Evolutionary conservation across 768 basidiomycete species (phyloP).

Genomic region (Sporobolomyces pararoseus): DNA sequence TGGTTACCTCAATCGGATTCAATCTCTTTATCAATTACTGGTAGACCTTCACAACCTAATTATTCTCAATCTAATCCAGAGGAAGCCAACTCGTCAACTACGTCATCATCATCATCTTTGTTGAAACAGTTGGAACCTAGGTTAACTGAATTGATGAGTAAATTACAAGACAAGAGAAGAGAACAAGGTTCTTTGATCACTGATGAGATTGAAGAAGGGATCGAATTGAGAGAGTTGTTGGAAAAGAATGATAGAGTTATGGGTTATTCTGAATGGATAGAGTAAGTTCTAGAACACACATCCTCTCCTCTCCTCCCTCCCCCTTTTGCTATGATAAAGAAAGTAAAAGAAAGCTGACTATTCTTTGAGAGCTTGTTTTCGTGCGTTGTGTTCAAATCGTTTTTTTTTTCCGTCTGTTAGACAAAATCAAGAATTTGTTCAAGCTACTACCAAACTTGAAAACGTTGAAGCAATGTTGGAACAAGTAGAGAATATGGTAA

Average conservation of each 20-base stretch:
- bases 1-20: slow-evolving; percentile 23
- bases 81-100: background rate
- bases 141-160: background rate
- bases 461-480: slow-evolving; percentile 17
- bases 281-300: slow-evolving; percentile 12
- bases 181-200: no score
- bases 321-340: no score
- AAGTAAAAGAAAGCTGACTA: no score
- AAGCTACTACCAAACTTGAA: slow-evolving; percentile 15
- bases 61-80: no score
- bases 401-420: background rate
- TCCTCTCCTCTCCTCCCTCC: no score
- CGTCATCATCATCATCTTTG: no score
- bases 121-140: slow-evolving; percentile 12
- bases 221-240: background rate
- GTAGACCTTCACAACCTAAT: slow-evolving; percentile 4
- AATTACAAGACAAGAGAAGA: slow-evolving; percentile 21
- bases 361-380: no score
- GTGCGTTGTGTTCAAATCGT: background rate
- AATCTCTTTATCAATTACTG: slow-evolving; percentile 21
- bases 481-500: slow-evolving; percentile 16
- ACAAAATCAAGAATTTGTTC: slow-evolving; percentile 11
- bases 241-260: background rate
- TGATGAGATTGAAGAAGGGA: slow-evolving; percentile 9
- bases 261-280: slow-evolving; percentile 15